Percentiles rank a stretch among this genome's conserved stretches.
These are phyloP conservation scores for Globisporangium nunn DNA, from an alignment of 352 stramenopile genomes.

Conservation along the genomic window DNA sequence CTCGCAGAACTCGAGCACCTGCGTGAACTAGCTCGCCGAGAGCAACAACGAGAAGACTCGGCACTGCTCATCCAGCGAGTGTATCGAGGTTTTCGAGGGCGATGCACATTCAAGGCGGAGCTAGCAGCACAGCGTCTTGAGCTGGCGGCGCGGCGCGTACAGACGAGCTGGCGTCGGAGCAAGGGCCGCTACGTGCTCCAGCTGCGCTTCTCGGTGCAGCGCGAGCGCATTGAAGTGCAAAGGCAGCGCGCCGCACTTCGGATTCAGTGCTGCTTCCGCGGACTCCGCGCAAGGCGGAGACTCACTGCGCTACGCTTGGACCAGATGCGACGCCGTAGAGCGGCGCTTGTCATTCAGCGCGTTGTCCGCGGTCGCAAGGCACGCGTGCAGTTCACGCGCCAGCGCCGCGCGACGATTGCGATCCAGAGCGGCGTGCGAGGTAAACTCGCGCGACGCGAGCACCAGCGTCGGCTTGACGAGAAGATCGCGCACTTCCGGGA, in stretches of 20 bases:
- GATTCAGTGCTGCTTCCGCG: slow-evolving; percentile 34
- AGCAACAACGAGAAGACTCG: slow-evolving; percentile 11
- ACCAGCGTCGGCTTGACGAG: slow-evolving; percentile 8
- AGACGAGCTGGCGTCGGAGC: slow-evolving; percentile 44
- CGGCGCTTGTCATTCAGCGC: slow-evolving; percentile 34
- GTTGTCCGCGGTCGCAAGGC: slow-evolving; percentile 18
- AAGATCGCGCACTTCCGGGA: slow-evolving; percentile 7
- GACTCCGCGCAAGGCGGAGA: slow-evolving; percentile 14
- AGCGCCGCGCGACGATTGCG: slow-evolving; percentile 19
- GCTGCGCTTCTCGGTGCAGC: slow-evolving; percentile 42
- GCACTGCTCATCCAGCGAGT: slow-evolving; percentile 33
- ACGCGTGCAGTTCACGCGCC: slow-evolving; percentile 12
- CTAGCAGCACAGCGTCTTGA: slow-evolving; percentile 16
- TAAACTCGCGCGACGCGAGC: slow-evolving; percentile 24
- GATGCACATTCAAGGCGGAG: slow-evolving; percentile 16
- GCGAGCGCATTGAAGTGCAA: slow-evolving; percentile 23
- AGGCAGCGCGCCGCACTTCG: slow-evolving; percentile 20
- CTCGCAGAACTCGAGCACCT: slow-evolving; percentile 18
- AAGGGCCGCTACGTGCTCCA: slow-evolving; percentile 34
- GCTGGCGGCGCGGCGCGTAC: slow-evolving; percentile 28
- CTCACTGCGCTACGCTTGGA: neutral
- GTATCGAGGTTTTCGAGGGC: slow-evolving; percentile 25
- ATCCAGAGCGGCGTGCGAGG: slow-evolving; percentile 42
- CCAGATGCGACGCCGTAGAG: slow-evolving; percentile 1
- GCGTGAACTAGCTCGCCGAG: slow-evolving; percentile 9